These are phyloP conservation scores for Taphrina flavorubra DNA, from an alignment of 1,139 yeast species.

Conservation along the genomic window DNA sequence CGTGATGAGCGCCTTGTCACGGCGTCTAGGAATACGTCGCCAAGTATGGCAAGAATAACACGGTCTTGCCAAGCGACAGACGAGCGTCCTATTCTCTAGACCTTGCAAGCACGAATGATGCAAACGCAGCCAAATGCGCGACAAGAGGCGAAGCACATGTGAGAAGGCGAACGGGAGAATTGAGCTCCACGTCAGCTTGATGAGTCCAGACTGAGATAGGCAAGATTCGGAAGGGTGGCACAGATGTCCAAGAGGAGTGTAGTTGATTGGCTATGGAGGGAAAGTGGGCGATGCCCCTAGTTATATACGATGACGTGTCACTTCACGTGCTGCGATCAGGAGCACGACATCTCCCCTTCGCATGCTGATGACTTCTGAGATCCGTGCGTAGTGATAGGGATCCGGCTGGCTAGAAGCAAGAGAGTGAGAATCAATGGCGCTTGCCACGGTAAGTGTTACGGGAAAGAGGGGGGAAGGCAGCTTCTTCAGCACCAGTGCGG, in stretches of 20 bases:
- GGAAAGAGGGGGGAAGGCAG: neutral
- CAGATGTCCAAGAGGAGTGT: neutral
- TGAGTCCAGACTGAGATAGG: neutral
- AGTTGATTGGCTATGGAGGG: neutral
- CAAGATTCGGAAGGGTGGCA: neutral
- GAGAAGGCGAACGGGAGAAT: neutral
- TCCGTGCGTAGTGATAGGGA: neutral
- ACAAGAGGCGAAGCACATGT: conserved; percentile 14
- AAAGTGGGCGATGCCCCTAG: neutral
- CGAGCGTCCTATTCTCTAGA: no score
- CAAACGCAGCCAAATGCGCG: neutral
- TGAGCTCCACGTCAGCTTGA: conserved; percentile 16
- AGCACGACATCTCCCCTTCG: neutral
- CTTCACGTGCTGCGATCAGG: neutral
- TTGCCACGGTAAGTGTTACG: neutral
- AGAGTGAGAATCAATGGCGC: neutral
- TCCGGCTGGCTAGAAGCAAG: neutral
- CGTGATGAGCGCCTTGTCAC: no score
- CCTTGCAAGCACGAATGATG: neutral
- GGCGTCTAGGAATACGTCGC: no score
- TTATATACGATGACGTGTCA: neutral
- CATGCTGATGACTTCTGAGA: neutral
- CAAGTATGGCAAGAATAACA: no score
- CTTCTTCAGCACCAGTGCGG: neutral
- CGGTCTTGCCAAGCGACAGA: no score